Conservation (phyloP, 306 rosid genomes). For the Trifolium pratense region DNA sequence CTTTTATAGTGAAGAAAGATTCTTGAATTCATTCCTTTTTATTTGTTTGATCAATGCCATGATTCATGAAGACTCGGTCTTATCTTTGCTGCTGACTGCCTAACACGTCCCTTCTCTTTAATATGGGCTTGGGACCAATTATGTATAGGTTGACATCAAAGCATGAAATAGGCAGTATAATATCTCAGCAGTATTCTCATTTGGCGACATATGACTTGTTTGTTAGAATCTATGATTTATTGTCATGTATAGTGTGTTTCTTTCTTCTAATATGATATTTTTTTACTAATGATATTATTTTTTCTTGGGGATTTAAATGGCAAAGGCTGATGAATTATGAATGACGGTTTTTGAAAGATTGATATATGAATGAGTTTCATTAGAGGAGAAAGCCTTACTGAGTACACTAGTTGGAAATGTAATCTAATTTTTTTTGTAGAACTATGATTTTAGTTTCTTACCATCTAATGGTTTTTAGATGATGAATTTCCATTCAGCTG, state of each 20-base stretch:
- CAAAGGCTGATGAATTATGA: constrained; percentile 18
- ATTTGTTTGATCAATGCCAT: neutral
- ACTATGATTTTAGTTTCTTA: constrained; percentile 14
- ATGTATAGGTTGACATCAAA: constrained; percentile 24
- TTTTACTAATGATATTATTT: neutral
- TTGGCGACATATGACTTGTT: constrained; percentile 10
- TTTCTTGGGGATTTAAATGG: constrained; percentile 13
- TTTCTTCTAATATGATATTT: neutral
- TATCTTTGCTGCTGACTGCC: constrained; percentile 4
- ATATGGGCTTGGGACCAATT: neutral
- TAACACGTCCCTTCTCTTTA: neutral
- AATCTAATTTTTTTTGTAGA: neutral
- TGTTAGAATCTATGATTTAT: neutral
- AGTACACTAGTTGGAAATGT: neutral
- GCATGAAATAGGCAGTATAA: constrained; percentile 24
- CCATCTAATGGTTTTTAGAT: constrained; percentile 12
- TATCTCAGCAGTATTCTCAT: constrained; percentile 22
- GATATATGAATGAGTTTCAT: constrained; percentile 14
- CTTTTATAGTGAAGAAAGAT: neutral
- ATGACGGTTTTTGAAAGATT: constrained; percentile 6
- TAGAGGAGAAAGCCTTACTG: neutral
- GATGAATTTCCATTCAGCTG: constrained; percentile 18
- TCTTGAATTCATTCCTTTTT: neutral
- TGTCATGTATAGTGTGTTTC: neutral
- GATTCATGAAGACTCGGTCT: neutral